Evolutionary conservation across 176 grass and related monocot genomes (phyloP).

Genomic region (Triticum dicoccoides): DNA sequence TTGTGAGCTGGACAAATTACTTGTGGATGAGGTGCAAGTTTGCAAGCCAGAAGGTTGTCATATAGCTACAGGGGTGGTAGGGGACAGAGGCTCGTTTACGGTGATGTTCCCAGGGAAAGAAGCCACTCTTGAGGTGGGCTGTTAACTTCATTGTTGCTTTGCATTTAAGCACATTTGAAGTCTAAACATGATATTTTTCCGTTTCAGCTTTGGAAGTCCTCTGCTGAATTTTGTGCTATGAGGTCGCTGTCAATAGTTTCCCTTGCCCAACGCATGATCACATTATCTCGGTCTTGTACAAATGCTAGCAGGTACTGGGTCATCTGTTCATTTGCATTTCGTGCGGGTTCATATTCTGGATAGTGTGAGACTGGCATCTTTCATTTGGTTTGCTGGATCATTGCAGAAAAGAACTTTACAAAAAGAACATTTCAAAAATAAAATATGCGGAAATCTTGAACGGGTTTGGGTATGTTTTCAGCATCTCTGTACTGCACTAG

Average conservation of each 20-base stretch:
- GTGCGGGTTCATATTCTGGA: not conserved
- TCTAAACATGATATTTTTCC: constrained; percentile 37
- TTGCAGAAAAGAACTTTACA: not conserved
- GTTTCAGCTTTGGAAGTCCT: constrained; percentile 92
- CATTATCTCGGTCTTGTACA: constrained; percentile 70
- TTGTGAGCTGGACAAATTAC: constrained; percentile 74
- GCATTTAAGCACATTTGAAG: constrained; percentile 8
- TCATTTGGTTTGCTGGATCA: constrained; percentile 14
- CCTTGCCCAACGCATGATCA: constrained; percentile 92
- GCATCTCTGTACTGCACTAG: not conserved
- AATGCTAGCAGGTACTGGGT: constrained; percentile 80
- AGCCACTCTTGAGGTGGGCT: constrained; percentile 79
- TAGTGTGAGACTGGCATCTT: constrained; percentile 11
- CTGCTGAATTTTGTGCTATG: constrained; percentile 93
- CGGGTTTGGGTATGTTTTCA: not conserved
- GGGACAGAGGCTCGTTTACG: constrained; percentile 81
- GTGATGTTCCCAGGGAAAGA: constrained; percentile 88
- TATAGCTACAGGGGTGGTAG: constrained; percentile 73
- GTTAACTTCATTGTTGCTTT: constrained; percentile 17
- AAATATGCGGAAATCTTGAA: not conserved
- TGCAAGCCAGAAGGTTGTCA: constrained; percentile 87
- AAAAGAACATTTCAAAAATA: not conserved
- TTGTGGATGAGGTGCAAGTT: constrained; percentile 92
- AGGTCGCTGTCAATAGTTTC: constrained; percentile 91
- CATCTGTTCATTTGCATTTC: constrained; percentile 20